These are phyloP conservation scores for Ophiostoma sp. DNA, from an alignment of 2,329 filamentous ascomycete species.

Conservation along the genomic window DNA sequence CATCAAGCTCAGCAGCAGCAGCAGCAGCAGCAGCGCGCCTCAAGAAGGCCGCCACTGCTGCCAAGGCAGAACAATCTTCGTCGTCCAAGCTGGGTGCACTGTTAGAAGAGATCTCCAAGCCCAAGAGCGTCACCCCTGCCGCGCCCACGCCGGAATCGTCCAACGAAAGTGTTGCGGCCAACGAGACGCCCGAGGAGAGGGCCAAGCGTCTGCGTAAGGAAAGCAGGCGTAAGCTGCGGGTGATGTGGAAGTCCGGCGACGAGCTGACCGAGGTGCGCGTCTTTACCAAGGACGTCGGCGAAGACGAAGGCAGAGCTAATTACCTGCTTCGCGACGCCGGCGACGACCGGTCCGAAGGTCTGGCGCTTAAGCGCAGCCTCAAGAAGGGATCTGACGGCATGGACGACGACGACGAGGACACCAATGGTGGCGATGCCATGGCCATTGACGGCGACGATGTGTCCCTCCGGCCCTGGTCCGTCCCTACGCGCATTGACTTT, in stretches of 20 bases:
- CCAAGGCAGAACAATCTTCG: slow-evolving; percentile 33
- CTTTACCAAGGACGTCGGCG: slow-evolving; percentile 69
- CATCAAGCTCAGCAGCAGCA: not conserved
- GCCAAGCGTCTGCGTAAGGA: slow-evolving; percentile 67
- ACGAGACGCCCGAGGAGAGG: slow-evolving; percentile 64
- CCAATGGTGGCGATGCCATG: slow-evolving; percentile 12
- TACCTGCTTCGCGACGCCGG: slow-evolving; percentile 67
- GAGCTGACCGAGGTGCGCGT: slow-evolving; percentile 61
- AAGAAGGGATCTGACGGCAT: slow-evolving; percentile 33
- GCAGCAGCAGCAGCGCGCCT: slow-evolving; percentile 24
- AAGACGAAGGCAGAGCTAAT: slow-evolving; percentile 61
- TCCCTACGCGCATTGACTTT: slow-evolving; percentile 46
- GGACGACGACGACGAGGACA: slow-evolving; percentile 55
- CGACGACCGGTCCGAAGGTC: slow-evolving; percentile 68
- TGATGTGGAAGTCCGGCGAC: slow-evolving; percentile 64
- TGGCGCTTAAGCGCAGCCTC: slow-evolving; percentile 56
- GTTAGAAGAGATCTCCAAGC: slow-evolving; percentile 47
- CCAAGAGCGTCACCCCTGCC: slow-evolving; percentile 46
- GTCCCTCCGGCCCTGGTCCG: slow-evolving; percentile 44
- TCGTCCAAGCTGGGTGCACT: slow-evolving; percentile 50
- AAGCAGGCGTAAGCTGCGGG: slow-evolving; percentile 61
- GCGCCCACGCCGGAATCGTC: slow-evolving; percentile 35
- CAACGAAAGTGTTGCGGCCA: slow-evolving; percentile 40
- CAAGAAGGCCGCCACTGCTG: slow-evolving; percentile 27
- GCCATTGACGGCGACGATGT: slow-evolving; percentile 36